Percentiles rank a stretch among this genome's conserved stretches.
Evolutionary conservation across 2,329 filamentous ascomycete genomes (phyloP).

Genomic region (Hymenoscyphus fraxineus): DNA sequence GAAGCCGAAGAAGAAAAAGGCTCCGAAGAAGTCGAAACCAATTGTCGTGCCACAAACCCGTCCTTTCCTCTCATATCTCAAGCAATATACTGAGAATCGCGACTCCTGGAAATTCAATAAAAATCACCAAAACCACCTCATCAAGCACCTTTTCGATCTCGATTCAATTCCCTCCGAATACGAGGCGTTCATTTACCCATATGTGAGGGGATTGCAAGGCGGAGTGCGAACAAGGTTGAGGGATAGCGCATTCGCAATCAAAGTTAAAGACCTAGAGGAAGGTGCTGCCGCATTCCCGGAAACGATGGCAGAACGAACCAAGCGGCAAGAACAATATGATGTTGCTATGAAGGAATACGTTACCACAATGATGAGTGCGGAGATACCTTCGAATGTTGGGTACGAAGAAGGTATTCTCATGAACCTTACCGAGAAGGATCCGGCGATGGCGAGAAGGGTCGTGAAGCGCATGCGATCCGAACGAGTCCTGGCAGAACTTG

Average conservation of each 20-base stretch:
- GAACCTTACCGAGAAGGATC: conserved; percentile 40
- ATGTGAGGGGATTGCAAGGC: conserved; percentile 76
- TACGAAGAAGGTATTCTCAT: conserved; percentile 34
- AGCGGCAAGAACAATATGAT: conserved; percentile 39
- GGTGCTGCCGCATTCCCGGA: conserved; percentile 46
- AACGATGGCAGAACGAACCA: conserved; percentile 44
- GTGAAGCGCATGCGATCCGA: conserved; percentile 63
- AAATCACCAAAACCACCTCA: conserved; percentile 77
- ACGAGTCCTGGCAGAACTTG: conserved; percentile 53
- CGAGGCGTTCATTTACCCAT: conserved; percentile 67
- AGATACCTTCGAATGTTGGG: conserved; percentile 24
- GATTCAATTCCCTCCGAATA: conserved; percentile 67
- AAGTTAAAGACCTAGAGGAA: conserved; percentile 53
- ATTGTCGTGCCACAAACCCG: conserved; percentile 39
- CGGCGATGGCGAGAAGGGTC: conserved; percentile 50
- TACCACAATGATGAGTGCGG: conserved; percentile 26
- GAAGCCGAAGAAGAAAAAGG: conserved; percentile 22
- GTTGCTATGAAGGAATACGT: conserved; percentile 43
- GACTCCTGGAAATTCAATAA: conserved; percentile 94
- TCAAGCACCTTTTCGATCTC: conserved; percentile 76
- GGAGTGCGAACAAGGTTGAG: conserved; percentile 65
- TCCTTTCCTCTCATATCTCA: conserved; percentile 71
- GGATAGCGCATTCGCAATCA: conserved; percentile 60
- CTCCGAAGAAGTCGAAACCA: conserved; percentile 8
- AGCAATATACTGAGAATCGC: conserved; percentile 67